Conservation (phyloP, 495 filamentous ascomycete genomes). For the Evernia prunastri region DNA sequence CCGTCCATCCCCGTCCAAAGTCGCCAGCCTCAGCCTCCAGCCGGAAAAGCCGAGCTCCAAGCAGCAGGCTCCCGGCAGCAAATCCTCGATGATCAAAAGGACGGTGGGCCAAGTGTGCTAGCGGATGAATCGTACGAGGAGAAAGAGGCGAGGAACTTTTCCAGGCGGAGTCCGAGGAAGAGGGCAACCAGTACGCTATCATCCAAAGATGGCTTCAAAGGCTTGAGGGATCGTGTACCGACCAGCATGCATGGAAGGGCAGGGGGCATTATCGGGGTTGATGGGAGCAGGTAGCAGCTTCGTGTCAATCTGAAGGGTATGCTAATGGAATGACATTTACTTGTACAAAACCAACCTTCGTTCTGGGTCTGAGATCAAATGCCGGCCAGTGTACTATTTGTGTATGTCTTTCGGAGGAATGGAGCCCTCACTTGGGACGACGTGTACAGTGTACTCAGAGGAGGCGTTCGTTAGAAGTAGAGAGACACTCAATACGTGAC, state of each 20-base stretch:
- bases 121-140: constrained; percentile 24
- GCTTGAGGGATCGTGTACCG: constrained; percentile 24
- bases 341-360: constrained; percentile 17
- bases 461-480: not conserved
- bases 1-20: constrained; percentile 5
- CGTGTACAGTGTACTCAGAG: not conserved
- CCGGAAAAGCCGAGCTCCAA: constrained; percentile 27
- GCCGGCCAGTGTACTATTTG: not conserved
- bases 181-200: constrained; percentile 22
- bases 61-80: constrained; percentile 29
- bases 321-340: not conserved
- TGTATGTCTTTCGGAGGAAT: not conserved
- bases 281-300: constrained; percentile 19
- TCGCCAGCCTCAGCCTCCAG: constrained; percentile 22
- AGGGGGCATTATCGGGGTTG: constrained; percentile 21
- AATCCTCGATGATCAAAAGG: constrained; percentile 24
- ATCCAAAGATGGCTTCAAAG: constrained; percentile 24
- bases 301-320: not conserved
- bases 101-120: constrained; percentile 22
- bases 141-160: constrained; percentile 20
- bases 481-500: not conserved
- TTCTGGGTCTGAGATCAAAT: not conserved
- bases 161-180: constrained; percentile 18
- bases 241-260: constrained; percentile 26
- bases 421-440: not conserved